Percentiles rank a stretch among this genome's conserved stretches.
phyloP scores from a whole-genome alignment of 2,329 filamentous ascomycete species.

The Arthrinium puccinioides region DNA sequence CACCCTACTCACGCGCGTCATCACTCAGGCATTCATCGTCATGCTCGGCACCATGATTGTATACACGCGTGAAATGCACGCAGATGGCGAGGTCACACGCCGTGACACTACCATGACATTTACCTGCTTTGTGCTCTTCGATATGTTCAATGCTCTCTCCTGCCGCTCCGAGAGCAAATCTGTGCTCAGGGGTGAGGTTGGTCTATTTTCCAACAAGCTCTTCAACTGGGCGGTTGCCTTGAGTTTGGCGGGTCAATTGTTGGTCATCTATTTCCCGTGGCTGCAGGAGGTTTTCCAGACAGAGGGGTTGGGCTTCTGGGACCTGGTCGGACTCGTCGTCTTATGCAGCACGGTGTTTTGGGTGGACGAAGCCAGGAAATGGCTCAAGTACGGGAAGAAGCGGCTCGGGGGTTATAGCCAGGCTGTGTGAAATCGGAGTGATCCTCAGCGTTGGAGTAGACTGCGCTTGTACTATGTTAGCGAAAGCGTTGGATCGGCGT shows the following conservation, averaged over 20 bases:
- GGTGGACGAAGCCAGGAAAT: constrained; percentile 89
- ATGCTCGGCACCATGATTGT: constrained; percentile 88
- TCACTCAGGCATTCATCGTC: constrained; percentile 82
- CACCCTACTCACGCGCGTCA: constrained; percentile 72
- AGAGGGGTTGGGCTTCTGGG: constrained; percentile 67
- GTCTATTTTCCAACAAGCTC: constrained; percentile 78
- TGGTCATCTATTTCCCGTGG: constrained; percentile 92
- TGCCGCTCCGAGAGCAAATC: constrained; percentile 91
- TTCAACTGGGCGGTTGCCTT: constrained; percentile 95
- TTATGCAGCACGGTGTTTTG: constrained; percentile 90
- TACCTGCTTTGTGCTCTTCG: constrained; percentile 96
- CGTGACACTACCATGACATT: constrained; percentile 99
- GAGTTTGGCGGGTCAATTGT: constrained; percentile 74
- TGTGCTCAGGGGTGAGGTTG: constrained; percentile 76
- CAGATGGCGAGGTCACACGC: constrained; percentile 74
- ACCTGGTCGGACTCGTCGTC: constrained; percentile 64
- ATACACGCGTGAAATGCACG: constrained; percentile 85
- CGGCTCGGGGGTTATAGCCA: constrained; percentile 57
- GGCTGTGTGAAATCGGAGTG: constrained; percentile 56
- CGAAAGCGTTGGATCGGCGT: no score
- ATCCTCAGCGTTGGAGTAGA: no score
- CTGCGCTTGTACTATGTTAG: neutral
- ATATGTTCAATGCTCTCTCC: constrained; percentile 97
- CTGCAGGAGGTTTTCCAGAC: constrained; percentile 95
- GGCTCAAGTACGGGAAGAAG: constrained; percentile 53